These are phyloP conservation scores for Mycena pura DNA, from an alignment of 768 basidiomycete genomes.

Conservation along the genomic window DNA sequence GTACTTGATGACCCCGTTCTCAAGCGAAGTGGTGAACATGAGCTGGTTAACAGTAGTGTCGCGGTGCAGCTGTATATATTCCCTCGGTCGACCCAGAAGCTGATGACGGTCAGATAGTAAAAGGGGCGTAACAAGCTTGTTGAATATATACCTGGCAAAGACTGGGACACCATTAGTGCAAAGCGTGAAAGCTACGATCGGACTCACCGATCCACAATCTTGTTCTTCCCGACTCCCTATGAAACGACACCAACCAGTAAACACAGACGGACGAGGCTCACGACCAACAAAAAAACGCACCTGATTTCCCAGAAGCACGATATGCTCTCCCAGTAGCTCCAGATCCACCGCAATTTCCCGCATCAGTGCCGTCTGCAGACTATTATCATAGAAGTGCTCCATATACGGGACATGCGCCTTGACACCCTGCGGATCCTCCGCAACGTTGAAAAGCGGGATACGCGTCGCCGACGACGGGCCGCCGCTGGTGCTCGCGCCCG, in stretches of 20 bases:
- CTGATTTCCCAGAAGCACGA: constrained; percentile 73
- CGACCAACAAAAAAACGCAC: constrained; percentile 40
- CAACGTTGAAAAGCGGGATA: constrained; percentile 57
- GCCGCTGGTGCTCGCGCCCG: constrained; percentile 44
- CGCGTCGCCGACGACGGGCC: constrained; percentile 38
- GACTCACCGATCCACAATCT: constrained; percentile 65
- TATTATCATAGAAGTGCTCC: constrained; percentile 77
- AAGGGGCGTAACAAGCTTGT: neutral
- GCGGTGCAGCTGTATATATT: constrained; percentile 74
- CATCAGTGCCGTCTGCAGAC: constrained; percentile 71
- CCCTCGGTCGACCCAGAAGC: constrained; percentile 66
- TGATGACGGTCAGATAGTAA: constrained; percentile 31
- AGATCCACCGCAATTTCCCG: constrained; percentile 68
- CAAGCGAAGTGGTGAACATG: constrained; percentile 70
- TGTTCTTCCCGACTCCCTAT: constrained; percentile 76
- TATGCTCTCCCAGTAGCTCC: constrained; percentile 66
- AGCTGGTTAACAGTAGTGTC: constrained; percentile 76
- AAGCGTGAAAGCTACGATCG: neutral
- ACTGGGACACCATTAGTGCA: constrained; percentile 32
- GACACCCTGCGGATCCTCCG: constrained; percentile 59
- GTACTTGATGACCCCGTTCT: constrained; percentile 62
- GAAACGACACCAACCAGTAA: neutral
- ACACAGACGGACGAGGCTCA: neutral
- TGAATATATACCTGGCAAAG: constrained; percentile 57
- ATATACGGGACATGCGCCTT: constrained; percentile 69